These are phyloP conservation scores for Panicum hallii DNA, from an alignment of 202 grass and related monocot genomes.

Conservation along the genomic window DNA sequence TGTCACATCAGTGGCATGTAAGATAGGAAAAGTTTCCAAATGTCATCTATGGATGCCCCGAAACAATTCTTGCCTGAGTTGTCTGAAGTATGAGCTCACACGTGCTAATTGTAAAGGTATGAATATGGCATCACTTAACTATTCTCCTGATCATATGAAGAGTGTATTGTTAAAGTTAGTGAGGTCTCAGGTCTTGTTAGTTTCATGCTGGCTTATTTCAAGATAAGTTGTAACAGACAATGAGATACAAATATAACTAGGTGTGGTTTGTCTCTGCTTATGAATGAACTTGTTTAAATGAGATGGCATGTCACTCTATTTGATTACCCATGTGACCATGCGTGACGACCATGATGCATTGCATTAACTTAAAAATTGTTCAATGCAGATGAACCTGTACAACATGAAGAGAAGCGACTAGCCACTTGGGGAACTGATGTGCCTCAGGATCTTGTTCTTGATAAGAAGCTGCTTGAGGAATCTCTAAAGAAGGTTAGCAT, in stretches of 20 bases:
- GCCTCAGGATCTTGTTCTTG: slow-evolving; percentile 87
- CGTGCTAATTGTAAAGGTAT: not conserved
- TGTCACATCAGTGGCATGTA: not conserved
- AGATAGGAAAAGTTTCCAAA: not conserved
- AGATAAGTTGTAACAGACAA: not conserved
- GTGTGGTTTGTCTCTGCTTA: not conserved
- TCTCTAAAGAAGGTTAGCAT: slow-evolving; percentile 86
- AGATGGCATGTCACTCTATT: not conserved
- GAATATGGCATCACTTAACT: not conserved
- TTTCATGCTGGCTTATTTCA: slow-evolving; percentile 1
- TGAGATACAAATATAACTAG: not conserved
- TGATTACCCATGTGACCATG: not conserved
- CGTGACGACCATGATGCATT: not conserved
- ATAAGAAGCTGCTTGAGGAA: slow-evolving; percentile 79
- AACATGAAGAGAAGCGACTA: slow-evolving; percentile 73
- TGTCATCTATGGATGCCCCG: not conserved
- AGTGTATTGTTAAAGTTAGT: not conserved
- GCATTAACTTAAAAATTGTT: slow-evolving; percentile 39
- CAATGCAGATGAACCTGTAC: slow-evolving; percentile 62
- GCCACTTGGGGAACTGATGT: slow-evolving; percentile 95
- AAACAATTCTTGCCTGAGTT: not conserved
- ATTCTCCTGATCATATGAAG: not conserved
- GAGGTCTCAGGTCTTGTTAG: not conserved
- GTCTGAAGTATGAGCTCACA: not conserved
- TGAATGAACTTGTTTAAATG: not conserved